Conservation (phyloP, 495 filamentous ascomycete species). For the Durotheca rogersii region DNA sequence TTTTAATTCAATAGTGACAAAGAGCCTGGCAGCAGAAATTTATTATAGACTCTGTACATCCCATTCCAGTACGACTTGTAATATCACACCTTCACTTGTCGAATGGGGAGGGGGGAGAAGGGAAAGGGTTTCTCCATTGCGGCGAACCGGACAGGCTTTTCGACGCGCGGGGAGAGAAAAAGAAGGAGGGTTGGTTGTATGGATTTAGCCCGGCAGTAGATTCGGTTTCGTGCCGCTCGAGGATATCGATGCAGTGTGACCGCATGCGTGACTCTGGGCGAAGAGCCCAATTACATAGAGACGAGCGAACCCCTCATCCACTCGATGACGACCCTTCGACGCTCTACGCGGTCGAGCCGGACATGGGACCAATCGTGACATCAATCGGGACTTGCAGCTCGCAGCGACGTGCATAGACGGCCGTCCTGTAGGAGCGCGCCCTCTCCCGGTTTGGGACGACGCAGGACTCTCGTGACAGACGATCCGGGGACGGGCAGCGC, state of each 20-base stretch:
- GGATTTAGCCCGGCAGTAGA: constrained; percentile 9
- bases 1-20: constrained; percentile 30
- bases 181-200: too few relatives aligned
- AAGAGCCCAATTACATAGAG: constrained; percentile 12
- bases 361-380: constrained; percentile 19
- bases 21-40: constrained; percentile 35
- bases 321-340: constrained; percentile 22
- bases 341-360: constrained; percentile 29
- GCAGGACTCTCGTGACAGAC: constrained; percentile 25
- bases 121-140: too few relatives aligned
- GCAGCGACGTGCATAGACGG: constrained; percentile 27
- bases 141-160: constrained; percentile 5
- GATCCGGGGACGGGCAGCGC: constrained; percentile 4
- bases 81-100: constrained; percentile 32
- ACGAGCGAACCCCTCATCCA: constrained; percentile 14
- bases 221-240: constrained; percentile 28
- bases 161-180: background rate
- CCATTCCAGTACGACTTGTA: constrained; percentile 36
- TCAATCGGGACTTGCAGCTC: constrained; percentile 24
- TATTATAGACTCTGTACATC: constrained; percentile 40
- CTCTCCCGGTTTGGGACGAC: constrained; percentile 19
- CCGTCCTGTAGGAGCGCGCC: constrained; percentile 21
- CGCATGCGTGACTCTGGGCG: constrained; percentile 1
- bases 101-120: too few relatives aligned
- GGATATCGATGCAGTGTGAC: constrained; percentile 28